Base-by-base conservation (phyloP, 805 yeast species). In the Debaryomyces prosopidis region DNA sequence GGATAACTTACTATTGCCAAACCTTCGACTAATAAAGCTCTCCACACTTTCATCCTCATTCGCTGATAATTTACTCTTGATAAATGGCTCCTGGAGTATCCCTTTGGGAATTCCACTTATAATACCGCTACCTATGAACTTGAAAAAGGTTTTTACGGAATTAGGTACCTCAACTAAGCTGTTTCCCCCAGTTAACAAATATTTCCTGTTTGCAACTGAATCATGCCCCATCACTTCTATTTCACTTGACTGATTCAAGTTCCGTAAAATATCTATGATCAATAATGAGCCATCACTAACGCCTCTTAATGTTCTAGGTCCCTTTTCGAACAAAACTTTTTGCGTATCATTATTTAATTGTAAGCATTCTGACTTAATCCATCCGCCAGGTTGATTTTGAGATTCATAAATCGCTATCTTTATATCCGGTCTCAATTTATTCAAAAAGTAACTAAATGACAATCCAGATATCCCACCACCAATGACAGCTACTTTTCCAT, bases 391-490 rank as follows among this genome's bases (percentile, higher is more conserved):
- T 33, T 81, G 67, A 0, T 56, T 44, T 1, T 73, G 50, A 14
- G 75, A 59, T 50, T 92, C 98, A 46, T 76, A 78, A 0, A 92
- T 58, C 1, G 79, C 79, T 37, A 92, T 75, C 3, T 68, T 64
- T 15, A 88, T 54, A 61, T 90, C 96, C 0, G 97, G 97, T 41
- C 96, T 73, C n/a, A 89, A 62, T 44, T 77, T 78, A 30, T 76
- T 71, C 11, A 90, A 69, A 56, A 85, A 87, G 55, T 84, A 86
- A 1, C 86, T 80, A 58, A 79, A 87, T 2, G 89, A 71, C 3
- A 94, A 70, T 0, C 97, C 97, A 0, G 96, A 86, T 2, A 92
- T 79, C 0, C 99, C 99, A 0, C 87, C 85, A 0, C 99, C 99
- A 1, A 90, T 59, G 0, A 91, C 87, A 0, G 87, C 90, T 2